These are phyloP conservation scores for Phytophthora ohioensis DNA, from an alignment of 352 stramenopile genomes.

Conservation along the genomic window DNA sequence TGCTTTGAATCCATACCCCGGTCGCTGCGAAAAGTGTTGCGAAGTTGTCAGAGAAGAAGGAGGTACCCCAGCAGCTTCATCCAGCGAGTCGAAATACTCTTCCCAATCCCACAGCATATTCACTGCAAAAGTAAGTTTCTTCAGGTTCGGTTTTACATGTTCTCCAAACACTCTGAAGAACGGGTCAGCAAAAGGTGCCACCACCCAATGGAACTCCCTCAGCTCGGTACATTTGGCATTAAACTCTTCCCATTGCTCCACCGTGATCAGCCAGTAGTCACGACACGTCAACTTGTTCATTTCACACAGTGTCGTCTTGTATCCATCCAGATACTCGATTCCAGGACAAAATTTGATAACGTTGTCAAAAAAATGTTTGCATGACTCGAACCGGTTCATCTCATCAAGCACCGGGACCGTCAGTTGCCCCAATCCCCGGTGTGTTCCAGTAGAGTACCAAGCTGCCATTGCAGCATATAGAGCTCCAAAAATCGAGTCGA, in stretches of 20 bases:
- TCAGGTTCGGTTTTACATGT: constrained; percentile 44
- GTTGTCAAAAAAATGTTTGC: constrained; percentile 38
- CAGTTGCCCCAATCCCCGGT: constrained; percentile 42
- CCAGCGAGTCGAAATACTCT: constrained; percentile 39
- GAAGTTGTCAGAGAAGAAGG: neutral
- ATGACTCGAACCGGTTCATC: constrained; percentile 22
- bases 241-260: constrained; percentile 46
- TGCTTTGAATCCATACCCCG: constrained; percentile 34
- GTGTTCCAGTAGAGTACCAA: constrained; percentile 28
- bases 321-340: constrained; percentile 48
- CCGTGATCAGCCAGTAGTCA: constrained; percentile 38
- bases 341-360: constrained; percentile 39
- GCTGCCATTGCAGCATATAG: constrained; percentile 38
- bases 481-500: constrained; percentile 32
- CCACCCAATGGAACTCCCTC: constrained; percentile 51
- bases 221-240: constrained; percentile 45
- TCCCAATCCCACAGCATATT: constrained; percentile 58
- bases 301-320: constrained; percentile 43
- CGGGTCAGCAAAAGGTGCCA: constrained; percentile 45
- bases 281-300: constrained; percentile 46
- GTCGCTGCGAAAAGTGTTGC: constrained; percentile 12
- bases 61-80: constrained; percentile 18
- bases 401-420: constrained; percentile 33
- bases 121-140: constrained; percentile 39
- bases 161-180: constrained; percentile 55